Percentiles rank a stretch among this genome's conserved stretches.
Evolutionary conservation across 2,329 filamentous ascomycete genomes (phyloP).

Genomic region (Dactylonectria macrodidyma): DNA sequence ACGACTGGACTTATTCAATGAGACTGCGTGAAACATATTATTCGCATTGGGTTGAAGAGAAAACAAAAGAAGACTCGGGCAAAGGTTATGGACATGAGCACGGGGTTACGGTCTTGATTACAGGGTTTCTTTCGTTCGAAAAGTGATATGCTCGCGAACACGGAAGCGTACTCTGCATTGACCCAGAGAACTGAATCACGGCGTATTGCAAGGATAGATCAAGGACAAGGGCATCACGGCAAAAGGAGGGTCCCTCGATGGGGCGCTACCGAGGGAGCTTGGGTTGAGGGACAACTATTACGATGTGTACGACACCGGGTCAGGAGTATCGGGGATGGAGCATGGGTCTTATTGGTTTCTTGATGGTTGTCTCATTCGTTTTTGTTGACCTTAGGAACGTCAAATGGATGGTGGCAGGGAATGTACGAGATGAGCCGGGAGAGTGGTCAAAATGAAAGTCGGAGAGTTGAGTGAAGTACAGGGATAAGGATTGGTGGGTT

Average conservation of each 20-base stretch:
- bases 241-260: slow-evolving; percentile 17
- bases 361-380: slow-evolving; percentile 14
- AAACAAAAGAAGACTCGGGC: slow-evolving; percentile 23
- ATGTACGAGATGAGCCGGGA: slow-evolving; percentile 38
- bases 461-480: slow-evolving; percentile 20
- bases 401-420: slow-evolving; percentile 21
- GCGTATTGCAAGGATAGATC: slow-evolving; percentile 25
- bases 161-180: slow-evolving; percentile 16
- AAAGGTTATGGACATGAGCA: slow-evolving; percentile 36
- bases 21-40: slow-evolving; percentile 22
- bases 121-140: slow-evolving; percentile 40
- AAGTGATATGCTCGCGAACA: slow-evolving; percentile 20
- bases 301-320: slow-evolving; percentile 43
- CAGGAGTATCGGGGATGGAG: slow-evolving; percentile 27
- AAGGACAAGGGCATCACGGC: slow-evolving; percentile 18
- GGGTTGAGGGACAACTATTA: slow-evolving; percentile 31
- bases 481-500: slow-evolving; percentile 5
- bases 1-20: slow-evolving; percentile 9
- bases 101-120: slow-evolving; percentile 36
- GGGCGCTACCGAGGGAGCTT: slow-evolving; percentile 3
- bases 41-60: slow-evolving; percentile 27
- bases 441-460: slow-evolving; percentile 10
- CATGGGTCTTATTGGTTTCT: slow-evolving; percentile 25
- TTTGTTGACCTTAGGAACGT: slow-evolving; percentile 3
- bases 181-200: slow-evolving; percentile 7